Percentiles rank a stretch among this genome's conserved stretches.
Evolutionary conservation across 352 stramenopile species (phyloP).

Genomic region (Globisporangium uncinulatum): DNA sequence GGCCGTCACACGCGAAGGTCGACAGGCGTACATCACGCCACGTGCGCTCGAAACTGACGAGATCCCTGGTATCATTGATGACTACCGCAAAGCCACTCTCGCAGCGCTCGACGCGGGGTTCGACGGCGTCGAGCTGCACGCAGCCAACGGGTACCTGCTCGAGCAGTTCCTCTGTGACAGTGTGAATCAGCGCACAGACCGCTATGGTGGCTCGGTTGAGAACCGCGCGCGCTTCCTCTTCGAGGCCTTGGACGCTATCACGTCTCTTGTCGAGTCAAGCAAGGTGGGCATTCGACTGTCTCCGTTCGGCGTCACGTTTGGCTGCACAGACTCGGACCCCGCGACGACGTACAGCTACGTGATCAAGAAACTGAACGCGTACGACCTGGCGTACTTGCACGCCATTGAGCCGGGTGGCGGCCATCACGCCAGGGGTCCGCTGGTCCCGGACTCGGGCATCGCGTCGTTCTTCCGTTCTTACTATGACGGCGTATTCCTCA

Average conservation of each 20-base stretch:
- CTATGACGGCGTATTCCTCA: slow-evolving; percentile 36
- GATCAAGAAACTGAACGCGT: slow-evolving; percentile 23
- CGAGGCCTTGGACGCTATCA: slow-evolving; percentile 39
- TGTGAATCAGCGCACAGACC: slow-evolving; percentile 61
- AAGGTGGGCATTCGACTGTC: slow-evolving; percentile 9
- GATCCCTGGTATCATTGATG: slow-evolving; percentile 58
- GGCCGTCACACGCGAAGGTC: slow-evolving; percentile 31
- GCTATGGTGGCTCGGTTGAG: slow-evolving; percentile 71
- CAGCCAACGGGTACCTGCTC: slow-evolving; percentile 85
- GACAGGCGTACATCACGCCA: slow-evolving; percentile 40
- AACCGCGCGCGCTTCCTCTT: slow-evolving; percentile 62
- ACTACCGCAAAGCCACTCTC: slow-evolving; percentile 44
- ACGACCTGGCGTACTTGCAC: slow-evolving; percentile 44
- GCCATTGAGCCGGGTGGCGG: slow-evolving; percentile 37
- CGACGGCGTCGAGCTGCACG: slow-evolving; percentile 80
- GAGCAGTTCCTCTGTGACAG: slow-evolving; percentile 70
- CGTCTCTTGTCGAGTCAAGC: background rate
- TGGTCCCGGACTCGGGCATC: slow-evolving; percentile 28
- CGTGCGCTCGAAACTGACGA: slow-evolving; percentile 65
- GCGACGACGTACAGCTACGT: slow-evolving; percentile 30
- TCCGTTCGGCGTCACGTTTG: slow-evolving; percentile 20
- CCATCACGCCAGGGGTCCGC: slow-evolving; percentile 21
- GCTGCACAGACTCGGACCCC: slow-evolving; percentile 30
- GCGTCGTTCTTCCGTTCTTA: slow-evolving; percentile 35
- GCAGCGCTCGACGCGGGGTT: slow-evolving; percentile 61